These are phyloP conservation scores for Magnaporthiopsis incrustans DNA, from an alignment of 2,329 filamentous ascomycete genomes.

Conservation along the genomic window DNA sequence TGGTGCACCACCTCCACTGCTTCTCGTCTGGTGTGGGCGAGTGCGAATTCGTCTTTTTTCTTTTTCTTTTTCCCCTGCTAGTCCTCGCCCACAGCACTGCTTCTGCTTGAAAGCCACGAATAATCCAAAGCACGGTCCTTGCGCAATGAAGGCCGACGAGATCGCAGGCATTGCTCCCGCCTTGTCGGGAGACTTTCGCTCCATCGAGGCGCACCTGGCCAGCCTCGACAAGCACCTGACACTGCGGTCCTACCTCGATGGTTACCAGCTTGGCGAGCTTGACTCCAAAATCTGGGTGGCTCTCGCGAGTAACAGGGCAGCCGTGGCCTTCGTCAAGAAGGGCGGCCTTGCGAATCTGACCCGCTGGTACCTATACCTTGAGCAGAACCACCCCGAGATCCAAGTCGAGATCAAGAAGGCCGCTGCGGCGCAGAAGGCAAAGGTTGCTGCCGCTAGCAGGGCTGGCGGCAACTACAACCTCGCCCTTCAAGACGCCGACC, in stretches of 20 bases:
- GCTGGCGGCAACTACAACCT: conserved; percentile 86
- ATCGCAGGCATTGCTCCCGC: conserved; percentile 39
- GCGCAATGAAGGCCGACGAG: conserved; percentile 47
- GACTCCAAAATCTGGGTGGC: conserved; percentile 80
- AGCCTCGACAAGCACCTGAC: conserved; percentile 82
- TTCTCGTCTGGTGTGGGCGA: not conserved
- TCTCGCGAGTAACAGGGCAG: conserved; percentile 77
- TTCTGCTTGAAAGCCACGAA: not conserved
- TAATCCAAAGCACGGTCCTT: not conserved
- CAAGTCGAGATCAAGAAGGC: conserved; percentile 61
- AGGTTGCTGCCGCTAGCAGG: conserved; percentile 61
- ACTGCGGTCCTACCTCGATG: conserved; percentile 77
- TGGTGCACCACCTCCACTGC: not conserved
- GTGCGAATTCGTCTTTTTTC: not conserved
- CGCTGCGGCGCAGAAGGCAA: conserved; percentile 60
- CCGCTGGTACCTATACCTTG: conserved; percentile 83
- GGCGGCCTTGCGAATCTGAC: conserved; percentile 67
- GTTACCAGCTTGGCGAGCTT: conserved; percentile 67
- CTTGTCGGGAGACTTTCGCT: conserved; percentile 66
- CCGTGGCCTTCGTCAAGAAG: conserved; percentile 72
- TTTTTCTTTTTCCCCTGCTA: not conserved
- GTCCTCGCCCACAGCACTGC: not conserved
- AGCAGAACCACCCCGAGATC: conserved; percentile 72
- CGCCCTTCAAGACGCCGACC: conserved; percentile 72
- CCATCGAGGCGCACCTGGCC: conserved; percentile 64